Evolutionary conservation across 2,329 filamentous ascomycete species (phyloP).

Genomic region (Phialophora verrucosa): DNA sequence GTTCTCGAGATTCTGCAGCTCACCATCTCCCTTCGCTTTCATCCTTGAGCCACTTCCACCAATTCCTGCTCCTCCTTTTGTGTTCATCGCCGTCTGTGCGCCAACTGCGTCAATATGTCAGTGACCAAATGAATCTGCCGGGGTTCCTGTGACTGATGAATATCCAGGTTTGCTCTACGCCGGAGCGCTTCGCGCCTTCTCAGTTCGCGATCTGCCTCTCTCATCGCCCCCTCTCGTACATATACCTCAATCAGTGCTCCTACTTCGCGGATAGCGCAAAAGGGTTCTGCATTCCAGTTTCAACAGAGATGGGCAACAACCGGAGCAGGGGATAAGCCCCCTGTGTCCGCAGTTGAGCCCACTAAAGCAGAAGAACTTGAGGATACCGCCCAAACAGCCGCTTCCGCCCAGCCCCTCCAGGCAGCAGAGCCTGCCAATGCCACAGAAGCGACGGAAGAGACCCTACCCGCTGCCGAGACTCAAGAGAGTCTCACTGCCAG

Average conservation of each 20-base stretch:
- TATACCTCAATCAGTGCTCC: constrained; percentile 48
- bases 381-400: constrained; percentile 39
- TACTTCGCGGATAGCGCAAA: constrained; percentile 47
- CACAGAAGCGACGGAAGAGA: constrained; percentile 29
- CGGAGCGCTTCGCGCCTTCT: constrained; percentile 63
- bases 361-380: constrained; percentile 31
- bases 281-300: constrained; percentile 45
- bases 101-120: constrained; percentile 8
- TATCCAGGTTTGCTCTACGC: constrained; percentile 62
- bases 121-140: background rate
- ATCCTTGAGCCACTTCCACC: background rate
- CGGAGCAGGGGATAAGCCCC: constrained; percentile 42
- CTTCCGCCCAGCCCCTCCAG: constrained; percentile 26
- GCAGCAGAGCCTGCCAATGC: constrained; percentile 34
- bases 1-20: background rate
- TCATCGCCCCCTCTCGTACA: constrained; percentile 51
- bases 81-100: background rate
- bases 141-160: constrained; percentile 10
- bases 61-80: background rate
- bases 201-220: constrained; percentile 52
- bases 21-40: background rate
- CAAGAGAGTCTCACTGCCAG: constrained; percentile 23
- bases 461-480: constrained; percentile 31
- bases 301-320: constrained; percentile 59
- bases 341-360: constrained; percentile 32